These are phyloP conservation scores for Cutaneotrichosporon cutaneum DNA, from an alignment of 1,284 basidiomycete genomes.

Conservation along the genomic window DNA sequence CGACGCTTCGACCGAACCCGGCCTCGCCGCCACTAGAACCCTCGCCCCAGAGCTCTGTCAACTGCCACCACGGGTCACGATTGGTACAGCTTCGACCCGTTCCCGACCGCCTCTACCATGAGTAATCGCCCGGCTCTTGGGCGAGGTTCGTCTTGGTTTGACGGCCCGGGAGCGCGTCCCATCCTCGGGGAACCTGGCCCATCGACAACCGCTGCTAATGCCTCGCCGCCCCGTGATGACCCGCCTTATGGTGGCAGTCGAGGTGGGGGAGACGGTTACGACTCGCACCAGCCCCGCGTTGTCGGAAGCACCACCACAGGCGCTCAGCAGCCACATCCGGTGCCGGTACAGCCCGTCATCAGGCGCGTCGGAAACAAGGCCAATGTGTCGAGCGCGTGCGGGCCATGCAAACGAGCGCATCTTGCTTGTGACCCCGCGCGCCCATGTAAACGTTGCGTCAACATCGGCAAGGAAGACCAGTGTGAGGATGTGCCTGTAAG, in stretches of 20 bases:
- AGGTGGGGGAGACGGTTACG: background rate
- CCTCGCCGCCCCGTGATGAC: background rate
- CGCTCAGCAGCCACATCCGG: slow-evolving; percentile 4
- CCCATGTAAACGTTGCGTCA: slow-evolving; percentile 50
- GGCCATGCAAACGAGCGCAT: slow-evolving; percentile 49
- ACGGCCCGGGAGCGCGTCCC: slow-evolving; percentile 31
- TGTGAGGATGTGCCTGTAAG: slow-evolving; percentile 52
- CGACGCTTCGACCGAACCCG: background rate
- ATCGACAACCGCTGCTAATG: background rate
- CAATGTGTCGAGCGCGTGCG: slow-evolving; percentile 45
- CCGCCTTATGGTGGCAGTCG: background rate
- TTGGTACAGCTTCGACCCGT: background rate
- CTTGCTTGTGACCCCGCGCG: slow-evolving; percentile 47
- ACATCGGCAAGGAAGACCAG: slow-evolving; percentile 44
- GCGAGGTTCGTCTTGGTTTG: slow-evolving; percentile 19
- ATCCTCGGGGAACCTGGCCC: slow-evolving; percentile 26
- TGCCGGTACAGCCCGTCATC: slow-evolving; percentile 11
- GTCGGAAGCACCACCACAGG: background rate
- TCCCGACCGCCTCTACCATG: slow-evolving; percentile 5
- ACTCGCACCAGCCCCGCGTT: background rate
- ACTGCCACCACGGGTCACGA: background rate
- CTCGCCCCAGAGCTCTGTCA: background rate
- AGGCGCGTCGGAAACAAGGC: slow-evolving; percentile 36
- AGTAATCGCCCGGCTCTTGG: slow-evolving; percentile 7
- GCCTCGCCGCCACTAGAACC: background rate